Evolutionary conservation across 1,284 basidiomycete species (phyloP).

Genomic region (Stygiomarasmius scandens): DNA sequence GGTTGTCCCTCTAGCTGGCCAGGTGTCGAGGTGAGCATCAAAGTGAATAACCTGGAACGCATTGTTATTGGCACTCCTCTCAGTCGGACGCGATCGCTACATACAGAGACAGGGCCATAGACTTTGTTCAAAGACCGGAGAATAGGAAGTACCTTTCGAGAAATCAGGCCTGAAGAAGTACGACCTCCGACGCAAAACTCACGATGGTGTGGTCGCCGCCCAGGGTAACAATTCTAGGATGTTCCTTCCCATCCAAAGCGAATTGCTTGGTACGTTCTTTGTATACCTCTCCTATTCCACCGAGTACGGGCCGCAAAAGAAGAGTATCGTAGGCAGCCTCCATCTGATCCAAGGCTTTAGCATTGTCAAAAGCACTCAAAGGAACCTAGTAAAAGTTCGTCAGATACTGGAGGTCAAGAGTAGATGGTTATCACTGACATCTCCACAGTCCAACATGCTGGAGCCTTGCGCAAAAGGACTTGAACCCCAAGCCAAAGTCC

Average conservation of each 20-base stretch:
- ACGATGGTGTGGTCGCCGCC: constrained; percentile 73
- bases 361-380: constrained; percentile 60
- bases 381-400: constrained; percentile 40
- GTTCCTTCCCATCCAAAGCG: constrained; percentile 54
- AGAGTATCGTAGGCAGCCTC: constrained; percentile 62
- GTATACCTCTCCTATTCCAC: constrained; percentile 26
- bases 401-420: neutral
- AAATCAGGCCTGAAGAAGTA: neutral
- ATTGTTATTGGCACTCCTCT: neutral
- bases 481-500: constrained; percentile 53
- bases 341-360: constrained; percentile 64
- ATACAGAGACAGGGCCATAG: constrained; percentile 60
- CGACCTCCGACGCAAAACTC: neutral
- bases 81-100: too few relatives aligned
- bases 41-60: constrained; percentile 60
- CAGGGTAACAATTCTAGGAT: constrained; percentile 62
- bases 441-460: constrained; percentile 66
- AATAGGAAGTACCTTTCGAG: constrained; percentile 47
- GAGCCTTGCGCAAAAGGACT: constrained; percentile 53
- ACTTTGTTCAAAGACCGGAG: constrained; percentile 61
- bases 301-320: constrained; percentile 47
- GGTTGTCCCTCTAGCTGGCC: constrained; percentile 39
- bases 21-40: constrained; percentile 55
- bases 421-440: constrained; percentile 39
- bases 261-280: constrained; percentile 31